A percentile compares a stretch with the other conserved stretches of the same genome.
phyloP scores from a whole-genome alignment of 2,329 filamentous ascomycete genomes.

The Penicillium sp. region DNA sequence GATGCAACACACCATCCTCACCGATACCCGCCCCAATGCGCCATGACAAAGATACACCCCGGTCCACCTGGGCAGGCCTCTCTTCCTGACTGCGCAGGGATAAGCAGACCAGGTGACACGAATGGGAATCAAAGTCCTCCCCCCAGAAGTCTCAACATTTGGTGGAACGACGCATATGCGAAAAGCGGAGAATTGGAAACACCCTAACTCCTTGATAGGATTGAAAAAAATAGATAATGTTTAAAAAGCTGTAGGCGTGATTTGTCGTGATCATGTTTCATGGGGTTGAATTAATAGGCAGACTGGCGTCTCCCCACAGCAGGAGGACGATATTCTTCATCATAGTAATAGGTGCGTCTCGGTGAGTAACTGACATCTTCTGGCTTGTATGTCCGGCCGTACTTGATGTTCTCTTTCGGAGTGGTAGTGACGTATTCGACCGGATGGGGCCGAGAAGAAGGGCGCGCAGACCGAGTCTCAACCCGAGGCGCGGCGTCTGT shows the following conservation, averaged over 20 bases:
- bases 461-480: slow-evolving; percentile 23
- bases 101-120: slow-evolving; percentile 12
- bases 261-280: slow-evolving; percentile 1
- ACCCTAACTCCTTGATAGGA: background rate
- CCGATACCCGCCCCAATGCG: slow-evolving; percentile 9
- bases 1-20: slow-evolving; percentile 5
- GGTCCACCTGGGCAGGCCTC: background rate
- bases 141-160: slow-evolving; percentile 13
- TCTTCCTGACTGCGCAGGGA: background rate
- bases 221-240: background rate
- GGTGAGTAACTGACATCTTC: slow-evolving; percentile 21
- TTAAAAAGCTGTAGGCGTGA: slow-evolving; percentile 1
- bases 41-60: slow-evolving; percentile 10
- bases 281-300: slow-evolving; percentile 18
- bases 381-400: slow-evolving; percentile 26
- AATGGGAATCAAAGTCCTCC: background rate
- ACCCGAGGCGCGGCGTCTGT: slow-evolving; percentile 23
- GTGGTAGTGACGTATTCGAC: slow-evolving; percentile 23
- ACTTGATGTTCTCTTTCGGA: slow-evolving; percentile 28
- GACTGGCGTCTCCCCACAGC: slow-evolving; percentile 28
- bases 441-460: slow-evolving; percentile 18
- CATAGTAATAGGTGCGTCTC: slow-evolving; percentile 20
- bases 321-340: slow-evolving; percentile 17
- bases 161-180: slow-evolving; percentile 1
- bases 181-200: slow-evolving; percentile 8